These are phyloP conservation scores for Sisymbrium altissimum DNA, from an alignment of 345 rosid genomes.

Conservation along the genomic window DNA sequence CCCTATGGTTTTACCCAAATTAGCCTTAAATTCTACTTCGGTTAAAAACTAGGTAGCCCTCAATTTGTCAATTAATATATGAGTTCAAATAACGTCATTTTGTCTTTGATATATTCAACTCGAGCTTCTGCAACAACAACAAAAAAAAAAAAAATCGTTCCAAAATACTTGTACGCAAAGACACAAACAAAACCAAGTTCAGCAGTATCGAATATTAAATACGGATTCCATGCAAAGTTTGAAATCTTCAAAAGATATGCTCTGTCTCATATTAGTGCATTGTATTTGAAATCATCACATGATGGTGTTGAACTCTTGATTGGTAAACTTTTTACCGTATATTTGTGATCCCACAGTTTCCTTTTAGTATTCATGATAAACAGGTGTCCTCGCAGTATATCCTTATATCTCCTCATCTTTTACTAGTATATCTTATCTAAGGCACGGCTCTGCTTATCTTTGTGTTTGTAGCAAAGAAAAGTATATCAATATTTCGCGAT, in stretches of 20 bases:
- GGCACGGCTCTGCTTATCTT: too few relatives aligned
- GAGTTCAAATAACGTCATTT: background rate
- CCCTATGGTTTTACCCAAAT: background rate
- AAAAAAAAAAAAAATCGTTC: background rate
- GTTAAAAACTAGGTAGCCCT: background rate
- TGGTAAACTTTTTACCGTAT: background rate
- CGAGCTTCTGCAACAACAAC: background rate
- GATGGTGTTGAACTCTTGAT: background rate
- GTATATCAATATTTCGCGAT: background rate
- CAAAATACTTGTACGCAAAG: background rate
- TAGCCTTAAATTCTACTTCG: background rate
- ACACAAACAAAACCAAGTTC: background rate
- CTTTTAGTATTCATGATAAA: background rate
- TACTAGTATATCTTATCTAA: too few relatives aligned
- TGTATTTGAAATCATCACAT: slow-evolving; percentile 4
- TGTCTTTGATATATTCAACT: background rate
- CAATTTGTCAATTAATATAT: background rate
- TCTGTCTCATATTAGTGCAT: background rate
- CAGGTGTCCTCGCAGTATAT: background rate
- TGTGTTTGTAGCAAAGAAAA: background rate
- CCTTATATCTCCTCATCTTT: too few relatives aligned
- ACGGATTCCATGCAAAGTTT: background rate
- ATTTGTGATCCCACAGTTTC: background rate
- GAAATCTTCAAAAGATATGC: slow-evolving; percentile 23
- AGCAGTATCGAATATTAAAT: background rate